A percentile compares a stretch with the other conserved stretches of the same genome.
phyloP scores from a whole-genome alignment of 139 green algal species.

The Chlorella sp. region DNA sequence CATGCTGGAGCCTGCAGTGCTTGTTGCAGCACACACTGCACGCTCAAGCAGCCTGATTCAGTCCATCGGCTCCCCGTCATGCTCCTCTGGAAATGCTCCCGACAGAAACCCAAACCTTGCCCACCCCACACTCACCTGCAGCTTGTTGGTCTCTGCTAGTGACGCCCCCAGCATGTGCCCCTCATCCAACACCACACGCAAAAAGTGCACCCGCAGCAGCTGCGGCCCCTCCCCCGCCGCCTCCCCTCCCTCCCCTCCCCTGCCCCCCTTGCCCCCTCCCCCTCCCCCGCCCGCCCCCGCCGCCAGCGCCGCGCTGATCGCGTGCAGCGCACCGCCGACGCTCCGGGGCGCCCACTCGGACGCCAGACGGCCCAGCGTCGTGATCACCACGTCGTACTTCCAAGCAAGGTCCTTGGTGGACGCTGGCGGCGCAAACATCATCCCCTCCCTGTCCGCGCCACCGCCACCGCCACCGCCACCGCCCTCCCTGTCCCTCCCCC shows the following conservation, averaged over 20 bases:
- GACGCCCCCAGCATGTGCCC: slow-evolving; percentile 77
- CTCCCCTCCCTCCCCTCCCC: too few species aligned
- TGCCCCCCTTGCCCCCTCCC: background rate
- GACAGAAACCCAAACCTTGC: too few species aligned
- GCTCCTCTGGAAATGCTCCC: too few species aligned
- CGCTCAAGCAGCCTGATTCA: background rate
- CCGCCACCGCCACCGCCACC: too few species aligned
- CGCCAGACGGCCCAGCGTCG: background rate
- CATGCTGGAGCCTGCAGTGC: background rate
- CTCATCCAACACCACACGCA: slow-evolving; percentile 90
- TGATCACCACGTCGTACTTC: slow-evolving; percentile 58
- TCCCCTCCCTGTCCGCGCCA: too few species aligned
- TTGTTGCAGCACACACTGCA: background rate
- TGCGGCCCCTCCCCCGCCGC: too few species aligned
- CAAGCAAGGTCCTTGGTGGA: slow-evolving; percentile 67
- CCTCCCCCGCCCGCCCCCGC: too few species aligned
- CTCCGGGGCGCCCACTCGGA: background rate
- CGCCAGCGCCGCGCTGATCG: background rate
- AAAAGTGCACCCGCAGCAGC: slow-evolving; percentile 71
- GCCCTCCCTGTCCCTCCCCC: too few species aligned
- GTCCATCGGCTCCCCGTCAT: too few species aligned
- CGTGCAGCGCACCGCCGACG: background rate
- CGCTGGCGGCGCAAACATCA: too few species aligned
- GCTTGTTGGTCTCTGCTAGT: slow-evolving; percentile 76
- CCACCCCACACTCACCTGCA: slow-evolving; percentile 21